Conservation (phyloP, 257 asterid species). For the Ajuga chamaepitys region DNA sequence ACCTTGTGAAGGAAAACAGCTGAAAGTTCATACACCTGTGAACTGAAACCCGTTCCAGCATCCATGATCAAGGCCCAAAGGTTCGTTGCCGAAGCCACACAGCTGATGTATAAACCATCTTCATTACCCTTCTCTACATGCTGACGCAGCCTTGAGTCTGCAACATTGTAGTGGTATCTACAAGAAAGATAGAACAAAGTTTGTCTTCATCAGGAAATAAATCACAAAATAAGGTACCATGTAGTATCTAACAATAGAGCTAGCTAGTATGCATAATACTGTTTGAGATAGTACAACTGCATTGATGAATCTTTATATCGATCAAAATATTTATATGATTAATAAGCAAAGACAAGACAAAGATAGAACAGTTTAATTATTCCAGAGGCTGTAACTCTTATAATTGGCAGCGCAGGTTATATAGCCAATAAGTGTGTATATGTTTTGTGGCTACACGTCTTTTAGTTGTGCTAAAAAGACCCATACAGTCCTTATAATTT, state of each 20-base stretch:
- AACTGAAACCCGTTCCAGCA: constrained; percentile 85
- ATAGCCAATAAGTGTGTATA: too few relatives aligned
- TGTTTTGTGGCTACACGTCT: too few relatives aligned
- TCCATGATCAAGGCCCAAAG: constrained; percentile 99
- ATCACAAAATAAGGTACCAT: neutral
- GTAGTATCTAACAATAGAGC: neutral
- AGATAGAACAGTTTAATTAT: neutral
- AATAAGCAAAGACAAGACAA: neutral
- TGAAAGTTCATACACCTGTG: constrained; percentile 93
- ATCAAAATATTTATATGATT: neutral
- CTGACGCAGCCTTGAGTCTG: constrained; percentile 71
- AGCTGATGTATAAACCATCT: constrained; percentile 86
- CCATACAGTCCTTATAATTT: too few relatives aligned
- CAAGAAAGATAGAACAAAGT: constrained; percentile 5
- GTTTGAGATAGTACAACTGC: neutral
- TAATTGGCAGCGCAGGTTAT: too few relatives aligned
- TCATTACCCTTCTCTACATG: constrained; percentile 93
- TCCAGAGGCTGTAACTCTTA: neutral
- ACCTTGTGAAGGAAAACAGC: constrained; percentile 91
- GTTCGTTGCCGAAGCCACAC: constrained; percentile 85
- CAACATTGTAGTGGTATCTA: constrained; percentile 85
- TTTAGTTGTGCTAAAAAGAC: too few relatives aligned
- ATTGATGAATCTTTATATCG: neutral
- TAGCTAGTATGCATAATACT: neutral
- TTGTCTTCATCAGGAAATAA: neutral